Evolutionary conservation across 345 rosid species (phyloP), one percentile per base, ranked within the genome.

Genomic region (Rhizophora mangle): DNA sequence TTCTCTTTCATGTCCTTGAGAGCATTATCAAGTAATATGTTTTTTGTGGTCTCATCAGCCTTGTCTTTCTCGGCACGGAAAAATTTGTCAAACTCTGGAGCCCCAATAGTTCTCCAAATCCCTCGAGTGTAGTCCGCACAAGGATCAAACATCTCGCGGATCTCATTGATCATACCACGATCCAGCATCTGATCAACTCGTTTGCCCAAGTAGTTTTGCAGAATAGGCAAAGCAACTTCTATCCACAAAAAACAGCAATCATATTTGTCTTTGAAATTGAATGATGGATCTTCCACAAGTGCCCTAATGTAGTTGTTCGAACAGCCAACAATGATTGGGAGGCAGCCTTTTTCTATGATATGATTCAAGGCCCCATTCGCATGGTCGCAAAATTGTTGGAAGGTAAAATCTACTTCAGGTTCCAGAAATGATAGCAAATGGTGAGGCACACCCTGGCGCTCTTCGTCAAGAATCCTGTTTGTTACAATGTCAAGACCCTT

Each of bases 401-500:
- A 3, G 15, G 64, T 61, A 30, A 74, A 68, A 15, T 74, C 67
- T 6, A 24, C 64, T 5, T 68, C 52, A 2, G 70, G 60, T 59
- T 72, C 60, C 46, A 68, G 1, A 3, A 39, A 34, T 4, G 55
- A 57, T 2, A 74, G 5, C 54, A 74, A 68, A 49, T 74, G 78
- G 72, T 74, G 73, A 6, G 73, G 73, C 16, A 68, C 64, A 3
- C 73, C 69, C 2, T 34, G 64, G 32, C 49, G 26, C 60, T 72
- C 76, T 13, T 32, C 64, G 7, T 29, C 51, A 4, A 66, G 22
- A 52, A 39, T 39, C 39, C 66, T 74, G 60, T 74, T 74, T 30
- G 78, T 68, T 54, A 21, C 26, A 36, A 74, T 55, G 62, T 68
- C 73, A 22, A 74, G 73, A 10, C 73, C 78, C 58, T 61, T 56